Evolutionary conservation across 73 alveolate species (phyloP), one percentile per base, ranked within the genome.

Genomic region (Urostyla sp.): DNA sequence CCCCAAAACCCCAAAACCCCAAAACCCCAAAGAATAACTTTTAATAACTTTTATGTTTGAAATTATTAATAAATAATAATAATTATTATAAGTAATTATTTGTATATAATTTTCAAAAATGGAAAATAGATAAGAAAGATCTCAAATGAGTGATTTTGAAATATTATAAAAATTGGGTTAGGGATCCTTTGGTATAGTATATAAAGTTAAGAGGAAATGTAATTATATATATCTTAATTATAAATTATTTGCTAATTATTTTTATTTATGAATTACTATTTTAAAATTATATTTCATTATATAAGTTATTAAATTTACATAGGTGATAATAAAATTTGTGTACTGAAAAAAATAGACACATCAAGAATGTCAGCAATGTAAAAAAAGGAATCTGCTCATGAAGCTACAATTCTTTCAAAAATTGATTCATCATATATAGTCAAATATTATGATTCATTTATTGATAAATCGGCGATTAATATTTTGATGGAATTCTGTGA

Each of bases 401-500:
- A 96, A 66, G 97, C 95, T 34, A 85, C 85, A 59, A 92, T 94
- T 40, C 79, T 92, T 53, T 63, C 96, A 26, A 87, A 87, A 31
- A 43, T 96, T 13, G 80, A 79, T 44, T 56, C 87, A 77, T 85
- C 92, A 23, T 94, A 92, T 76, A 87, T 96, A 7, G 97, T 94
- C 63, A 92, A 87, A 72, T 96, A 94, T 58, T 74, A 58, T 67
- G 98, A 94, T 66, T 85, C 96, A 53, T 96, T 94, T 59, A 72
- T 84, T 26, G 93, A 85, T 59, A 89, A 87, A 40, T 81, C 87
- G 72, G 50, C 84, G 53, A 78, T 92, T 46, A 90, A 94, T 78
- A 94, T 96, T 26, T 91, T 96, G 31, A 92, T 94, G 95, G 99
- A 96, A 87, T 94, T 90, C 84, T 94, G 98, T 53, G 98, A 94